Conservation (phyloP, 1,284 basidiomycete species). For the Rhodotorula sp. region DNA sequence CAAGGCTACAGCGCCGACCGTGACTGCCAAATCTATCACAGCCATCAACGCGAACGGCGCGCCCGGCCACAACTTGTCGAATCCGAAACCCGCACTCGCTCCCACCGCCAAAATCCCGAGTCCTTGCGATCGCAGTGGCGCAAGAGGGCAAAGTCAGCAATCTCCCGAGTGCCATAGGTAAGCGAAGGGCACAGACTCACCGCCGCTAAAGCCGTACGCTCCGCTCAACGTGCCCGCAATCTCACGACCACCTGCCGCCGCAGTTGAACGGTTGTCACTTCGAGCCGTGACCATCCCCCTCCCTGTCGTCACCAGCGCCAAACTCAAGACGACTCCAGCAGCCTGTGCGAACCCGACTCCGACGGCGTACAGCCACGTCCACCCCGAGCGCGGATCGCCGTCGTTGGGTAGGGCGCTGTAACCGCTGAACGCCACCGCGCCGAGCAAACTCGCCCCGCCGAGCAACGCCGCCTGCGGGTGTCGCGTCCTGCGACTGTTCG, state of each 20-base stretch:
- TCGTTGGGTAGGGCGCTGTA: conserved; percentile 16
- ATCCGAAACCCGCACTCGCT: conserved; percentile 23
- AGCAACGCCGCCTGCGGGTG: conserved; percentile 19
- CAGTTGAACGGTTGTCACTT: background rate
- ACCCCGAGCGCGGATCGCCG: conserved; percentile 19
- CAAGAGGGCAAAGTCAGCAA: background rate
- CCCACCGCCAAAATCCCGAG: conserved; percentile 40
- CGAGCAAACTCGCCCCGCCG: conserved; percentile 18
- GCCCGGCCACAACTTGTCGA: conserved; percentile 17
- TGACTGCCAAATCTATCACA: conserved; percentile 16
- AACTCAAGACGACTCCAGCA: conserved; percentile 31
- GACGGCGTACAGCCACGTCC: conserved; percentile 20
- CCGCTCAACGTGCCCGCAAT: conserved; percentile 36
- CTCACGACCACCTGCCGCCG: conserved; percentile 16
- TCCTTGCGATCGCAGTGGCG: conserved; percentile 11
- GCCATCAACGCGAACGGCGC: conserved; percentile 37
- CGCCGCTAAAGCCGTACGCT: conserved; percentile 38
- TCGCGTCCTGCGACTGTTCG: background rate
- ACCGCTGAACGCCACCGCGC: conserved; percentile 20
- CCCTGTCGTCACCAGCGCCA: conserved; percentile 34
- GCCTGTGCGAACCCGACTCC: conserved; percentile 35
- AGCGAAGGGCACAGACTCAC: conserved; percentile 14
- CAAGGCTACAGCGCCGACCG: background rate
- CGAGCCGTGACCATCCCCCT: conserved; percentile 2
- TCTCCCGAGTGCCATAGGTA: too few species aligned